These are phyloP conservation scores for Trichoderma sp. DNA, from an alignment of 2,329 filamentous ascomycete genomes.

Conservation along the genomic window DNA sequence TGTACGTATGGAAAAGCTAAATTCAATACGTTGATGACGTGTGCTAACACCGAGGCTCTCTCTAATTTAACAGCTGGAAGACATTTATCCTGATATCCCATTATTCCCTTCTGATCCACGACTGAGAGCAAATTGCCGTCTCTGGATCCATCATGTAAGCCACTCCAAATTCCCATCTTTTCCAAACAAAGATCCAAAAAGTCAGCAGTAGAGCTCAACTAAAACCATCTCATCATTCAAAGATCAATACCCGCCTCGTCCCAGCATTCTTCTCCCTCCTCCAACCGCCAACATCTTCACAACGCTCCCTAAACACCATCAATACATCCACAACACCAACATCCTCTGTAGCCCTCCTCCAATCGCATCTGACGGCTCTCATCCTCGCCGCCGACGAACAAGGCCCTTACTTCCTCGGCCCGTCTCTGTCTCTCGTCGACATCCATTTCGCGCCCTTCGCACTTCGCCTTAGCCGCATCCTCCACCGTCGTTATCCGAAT, in stretches of 20 bases:
- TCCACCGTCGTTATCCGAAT: slow-evolving; percentile 56
- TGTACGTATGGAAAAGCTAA: slow-evolving; percentile 42
- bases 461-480: slow-evolving; percentile 62
- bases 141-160: slow-evolving; percentile 78
- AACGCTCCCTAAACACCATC: slow-evolving; percentile 48
- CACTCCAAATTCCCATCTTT: neutral
- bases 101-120: slow-evolving; percentile 65
- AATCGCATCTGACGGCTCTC: slow-evolving; percentile 56
- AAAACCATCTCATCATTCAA: neutral
- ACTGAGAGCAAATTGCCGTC: slow-evolving; percentile 67
- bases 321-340: slow-evolving; percentile 49
- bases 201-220: neutral
- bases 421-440: slow-evolving; percentile 61
- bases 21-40: slow-evolving; percentile 21
- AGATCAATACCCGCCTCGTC: slow-evolving; percentile 75
- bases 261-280: slow-evolving; percentile 74
- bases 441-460: slow-evolving; percentile 75
- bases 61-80: slow-evolving; percentile 61
- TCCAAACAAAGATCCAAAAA: too few relatives aligned
- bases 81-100: slow-evolving; percentile 57
- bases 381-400: slow-evolving; percentile 46
- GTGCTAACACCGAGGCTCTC: slow-evolving; percentile 40
- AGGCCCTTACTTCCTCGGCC: slow-evolving; percentile 67
- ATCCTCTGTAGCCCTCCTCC: slow-evolving; percentile 53
- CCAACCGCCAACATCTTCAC: slow-evolving; percentile 45